These are phyloP conservation scores for Diaporthe sp. DNA, from an alignment of 2,329 filamentous ascomycete species.

Conservation along the genomic window DNA sequence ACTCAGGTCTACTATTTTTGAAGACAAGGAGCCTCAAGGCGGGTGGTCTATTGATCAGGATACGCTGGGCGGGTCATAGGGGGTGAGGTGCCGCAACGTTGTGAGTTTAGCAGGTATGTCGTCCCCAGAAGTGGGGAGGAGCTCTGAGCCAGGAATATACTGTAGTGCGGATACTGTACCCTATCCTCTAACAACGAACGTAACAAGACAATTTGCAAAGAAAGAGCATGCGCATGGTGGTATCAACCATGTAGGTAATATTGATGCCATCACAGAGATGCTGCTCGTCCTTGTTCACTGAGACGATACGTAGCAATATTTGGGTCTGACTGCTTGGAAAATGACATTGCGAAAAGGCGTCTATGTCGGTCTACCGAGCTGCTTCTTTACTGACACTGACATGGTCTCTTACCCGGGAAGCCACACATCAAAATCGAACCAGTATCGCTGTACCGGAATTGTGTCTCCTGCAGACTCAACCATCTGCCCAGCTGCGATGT, in stretches of 20 bases:
- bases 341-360: background rate
- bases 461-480: background rate
- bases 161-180: background rate
- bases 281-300: background rate
- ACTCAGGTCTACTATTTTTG: background rate
- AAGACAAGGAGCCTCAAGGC: background rate
- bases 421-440: background rate
- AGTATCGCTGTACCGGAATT: background rate
- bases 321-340: background rate
- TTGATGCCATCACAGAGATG: background rate
- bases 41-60: background rate
- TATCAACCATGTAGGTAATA: too few species aligned
- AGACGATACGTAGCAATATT: background rate
- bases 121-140: background rate
- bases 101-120: background rate
- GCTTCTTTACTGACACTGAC: background rate
- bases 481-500: background rate
- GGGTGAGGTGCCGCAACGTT: too few species aligned
- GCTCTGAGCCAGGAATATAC: background rate
- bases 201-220: background rate
- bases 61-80: background rate
- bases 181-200: background rate
- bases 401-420: background rate
- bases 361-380: conserved; percentile 6
- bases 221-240: background rate